Base-by-base conservation (phyloP, 805 yeast species). In the Yarrowia sp. region DNA sequence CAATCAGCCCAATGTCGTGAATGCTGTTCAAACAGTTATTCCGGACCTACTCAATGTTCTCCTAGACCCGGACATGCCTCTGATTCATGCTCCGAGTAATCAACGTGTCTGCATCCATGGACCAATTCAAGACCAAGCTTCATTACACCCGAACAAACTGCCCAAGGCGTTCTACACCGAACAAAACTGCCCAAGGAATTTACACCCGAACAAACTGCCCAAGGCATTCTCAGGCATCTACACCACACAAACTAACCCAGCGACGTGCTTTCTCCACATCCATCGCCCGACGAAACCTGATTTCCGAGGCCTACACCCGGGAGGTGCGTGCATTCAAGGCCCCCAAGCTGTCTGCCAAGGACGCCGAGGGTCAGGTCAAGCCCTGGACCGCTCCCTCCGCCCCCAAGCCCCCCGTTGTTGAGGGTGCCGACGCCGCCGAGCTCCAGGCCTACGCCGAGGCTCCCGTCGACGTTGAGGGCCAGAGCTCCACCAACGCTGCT, bases 301-400 rank as follows among this genome's bases (percentile, higher is more conserved):
- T 92, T 72, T 82, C 89, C 75, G 97, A 92, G 68, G 82, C 92
- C 69, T 92, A 92, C 80, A 78, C 93, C 72, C 84, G 82, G 75
- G 96, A 92, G 77, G 80, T 94, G 77, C 89, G 86, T 80, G 84
- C 84, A 65, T 92, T 89, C 85, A 90, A 91, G 81, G 92, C 97
- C 73, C 82, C 86, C 64, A 84, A 90, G 65, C 73, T 86, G 62
- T 77, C 87, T 63, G 84, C 88, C 64, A 79, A 82, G 67, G 96
- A 88, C 68, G 86, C 93, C 65, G 90, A 85, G 71, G 82, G 84
- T 66, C 81, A 86, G 67, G 93, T 91, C 68, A 85, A 87, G 77
- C 84, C 88, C 69, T 94, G 97, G 94, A 76, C 80, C 65, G 78
- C 84, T 66, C 98, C 98, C 70, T 75, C 81, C 66, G 83, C 90